Evolutionary conservation across 345 rosid genomes (phyloP), one percentile per base, ranked within the genome.

Genomic region (Boechera divaricarpa): DNA sequence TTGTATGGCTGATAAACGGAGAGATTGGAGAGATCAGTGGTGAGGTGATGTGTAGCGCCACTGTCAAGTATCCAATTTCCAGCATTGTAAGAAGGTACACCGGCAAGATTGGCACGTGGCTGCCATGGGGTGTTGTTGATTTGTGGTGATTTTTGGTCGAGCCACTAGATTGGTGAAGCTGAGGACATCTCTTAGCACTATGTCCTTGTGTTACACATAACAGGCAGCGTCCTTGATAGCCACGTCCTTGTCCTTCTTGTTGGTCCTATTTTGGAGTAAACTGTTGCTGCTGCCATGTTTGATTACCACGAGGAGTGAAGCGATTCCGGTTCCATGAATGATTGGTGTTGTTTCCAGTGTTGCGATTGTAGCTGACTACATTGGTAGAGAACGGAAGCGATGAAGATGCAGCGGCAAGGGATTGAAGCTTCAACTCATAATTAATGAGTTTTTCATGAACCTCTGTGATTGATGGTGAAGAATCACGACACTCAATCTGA

Each of bases 1-100:
- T 0, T 45, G 0, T 45, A 45, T 0, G 7, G 49, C 7, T 13
- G 49, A 45, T 45, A 7, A 0, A 45, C 29, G 2, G 29, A 28
- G 49, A 5, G 49, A 39, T 45, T 45, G 0, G n/a, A 0, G 5
- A 45, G 7, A 3, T 44, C 48, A 1, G 6, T 4, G 0, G 48
- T 44, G 0, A 44, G 6, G 1, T 45, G 49, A 15, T 45, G 49
- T 0, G 49, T 45, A 1, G 18, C 49, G 0, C 49, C 18, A 1
- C 7, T 44, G 29, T 28, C 3, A 28, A 28, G 29, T 0, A 28
- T 28, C 29, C 29, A 28, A 28, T 28, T 28, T 28, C 0, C 0
- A 0, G 6, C 5, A 42, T 10, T 3, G 47, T 12, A 42, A 0
- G 48, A 2, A 0, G 48, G 2, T 0, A 12, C 5, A 4, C 1